A percentile compares a stretch with the other conserved stretches of the same genome.
phyloP scores from a whole-genome alignment of 441 rosid genomes.

The Aquilaria agallochum region DNA sequence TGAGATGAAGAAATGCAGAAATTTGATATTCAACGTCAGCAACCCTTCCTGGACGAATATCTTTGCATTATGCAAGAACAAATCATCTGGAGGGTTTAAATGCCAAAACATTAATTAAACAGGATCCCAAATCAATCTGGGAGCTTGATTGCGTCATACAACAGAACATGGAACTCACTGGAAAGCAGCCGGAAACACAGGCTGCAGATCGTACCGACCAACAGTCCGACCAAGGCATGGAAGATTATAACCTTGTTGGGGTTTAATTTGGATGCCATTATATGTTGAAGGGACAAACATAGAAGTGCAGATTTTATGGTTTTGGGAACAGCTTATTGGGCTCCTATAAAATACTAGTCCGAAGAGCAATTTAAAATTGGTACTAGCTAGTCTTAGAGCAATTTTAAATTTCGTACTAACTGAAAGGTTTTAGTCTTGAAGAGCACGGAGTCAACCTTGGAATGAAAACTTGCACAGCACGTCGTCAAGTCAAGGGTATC shows the following conservation, averaged over 20 bases:
- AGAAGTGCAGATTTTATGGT: background rate
- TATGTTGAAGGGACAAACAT: background rate
- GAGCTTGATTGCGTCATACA: background rate
- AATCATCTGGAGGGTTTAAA: slow-evolving; percentile 12
- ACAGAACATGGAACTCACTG: slow-evolving; percentile 11
- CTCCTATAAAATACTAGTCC: background rate
- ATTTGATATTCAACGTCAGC: slow-evolving; percentile 14
- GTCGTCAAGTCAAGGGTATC: background rate
- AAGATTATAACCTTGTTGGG: background rate
- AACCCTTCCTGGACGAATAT: slow-evolving; percentile 7
- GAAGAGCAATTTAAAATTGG: background rate
- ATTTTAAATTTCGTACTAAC: background rate
- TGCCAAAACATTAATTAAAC: background rate
- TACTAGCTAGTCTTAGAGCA: background rate
- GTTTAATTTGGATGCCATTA: slow-evolving; percentile 8
- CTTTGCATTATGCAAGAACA: background rate
- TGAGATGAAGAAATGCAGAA: slow-evolving; percentile 22
- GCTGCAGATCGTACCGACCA: background rate
- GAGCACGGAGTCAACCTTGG: background rate
- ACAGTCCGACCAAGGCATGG: slow-evolving; percentile 5
- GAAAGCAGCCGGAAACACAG: background rate
- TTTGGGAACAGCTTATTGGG: background rate
- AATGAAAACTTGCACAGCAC: background rate
- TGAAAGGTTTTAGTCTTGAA: background rate
- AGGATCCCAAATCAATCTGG: background rate